Evolutionary conservation across 768 basidiomycete genomes (phyloP).

Genomic region (Suillus spraguei): DNA sequence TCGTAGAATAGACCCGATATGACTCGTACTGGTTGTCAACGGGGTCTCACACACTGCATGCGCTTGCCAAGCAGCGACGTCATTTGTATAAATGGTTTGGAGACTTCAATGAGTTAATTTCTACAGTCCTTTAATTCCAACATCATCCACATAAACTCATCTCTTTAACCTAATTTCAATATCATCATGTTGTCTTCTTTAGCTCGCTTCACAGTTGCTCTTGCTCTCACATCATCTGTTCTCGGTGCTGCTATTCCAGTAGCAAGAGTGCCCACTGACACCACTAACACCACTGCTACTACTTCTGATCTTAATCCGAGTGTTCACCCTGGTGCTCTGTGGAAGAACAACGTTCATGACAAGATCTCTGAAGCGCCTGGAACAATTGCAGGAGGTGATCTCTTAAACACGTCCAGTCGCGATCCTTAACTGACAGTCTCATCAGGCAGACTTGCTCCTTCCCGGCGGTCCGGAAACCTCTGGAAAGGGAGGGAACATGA

Average conservation of each 20-base stretch:
- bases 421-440: not conserved
- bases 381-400: not conserved
- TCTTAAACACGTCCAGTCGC: not conserved
- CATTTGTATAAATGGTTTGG: not conserved
- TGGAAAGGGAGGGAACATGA: not conserved
- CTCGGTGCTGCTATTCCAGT: conserved; percentile 19
- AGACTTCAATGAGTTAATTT: not conserved
- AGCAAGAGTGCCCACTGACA: not conserved
- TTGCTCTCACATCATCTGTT: conserved; percentile 17
- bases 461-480: not conserved
- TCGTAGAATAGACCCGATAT: not conserved
- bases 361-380: conserved; percentile 10
- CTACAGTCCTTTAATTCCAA: not conserved
- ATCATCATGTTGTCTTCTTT: not conserved
- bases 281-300: not conserved
- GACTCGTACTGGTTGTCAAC: conserved; percentile 4
- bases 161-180: not conserved
- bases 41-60: not conserved
- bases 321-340: conserved; percentile 20
- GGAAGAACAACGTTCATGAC: conserved; percentile 26
- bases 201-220: conserved; percentile 1
- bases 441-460: not conserved
- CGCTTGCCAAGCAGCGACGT: not conserved
- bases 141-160: not conserved
- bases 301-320: not conserved